phyloP scores from a whole-genome alignment of 176 grass and related monocot species.

The Eleusine coracana region DNA sequence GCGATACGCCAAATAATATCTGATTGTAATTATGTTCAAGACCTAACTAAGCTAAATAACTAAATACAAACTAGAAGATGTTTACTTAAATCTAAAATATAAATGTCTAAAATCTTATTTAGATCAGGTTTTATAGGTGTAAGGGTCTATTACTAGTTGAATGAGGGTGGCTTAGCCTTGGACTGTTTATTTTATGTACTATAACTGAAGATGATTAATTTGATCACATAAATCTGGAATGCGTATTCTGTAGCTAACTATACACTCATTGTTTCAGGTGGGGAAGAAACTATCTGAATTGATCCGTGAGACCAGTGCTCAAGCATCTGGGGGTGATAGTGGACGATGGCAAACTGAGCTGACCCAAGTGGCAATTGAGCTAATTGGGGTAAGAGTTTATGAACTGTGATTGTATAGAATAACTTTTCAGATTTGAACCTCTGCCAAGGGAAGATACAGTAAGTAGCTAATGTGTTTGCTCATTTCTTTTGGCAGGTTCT shows the following conservation, averaged over 20 bases:
- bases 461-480: slow-evolving; percentile 3
- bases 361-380: slow-evolving; percentile 88
- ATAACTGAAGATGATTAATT: not conserved
- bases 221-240: slow-evolving; percentile 21
- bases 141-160: too few species aligned
- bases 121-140: too few species aligned
- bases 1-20: too few species aligned
- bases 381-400: slow-evolving; percentile 68
- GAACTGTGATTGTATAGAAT: not conserved
- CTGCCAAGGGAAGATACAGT: not conserved
- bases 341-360: slow-evolving; percentile 95
- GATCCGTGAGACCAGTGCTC: slow-evolving; percentile 79
- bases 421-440: slow-evolving; percentile 9
- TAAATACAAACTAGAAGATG: too few species aligned
- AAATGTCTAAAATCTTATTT: too few species aligned
- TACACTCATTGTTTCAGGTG: slow-evolving; percentile 61
- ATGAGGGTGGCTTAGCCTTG: not conserved
- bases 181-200: not conserved
- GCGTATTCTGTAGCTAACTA: not conserved
- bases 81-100: too few species aligned
- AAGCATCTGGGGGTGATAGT: slow-evolving; percentile 75
- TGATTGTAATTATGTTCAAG: too few species aligned
- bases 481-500: slow-evolving; percentile 54
- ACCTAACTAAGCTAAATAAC: too few species aligned
- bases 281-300: slow-evolving; percentile 98